Base-by-base conservation (phyloP, 768 basidiomycete species). In the Cytidiella melzeri region DNA sequence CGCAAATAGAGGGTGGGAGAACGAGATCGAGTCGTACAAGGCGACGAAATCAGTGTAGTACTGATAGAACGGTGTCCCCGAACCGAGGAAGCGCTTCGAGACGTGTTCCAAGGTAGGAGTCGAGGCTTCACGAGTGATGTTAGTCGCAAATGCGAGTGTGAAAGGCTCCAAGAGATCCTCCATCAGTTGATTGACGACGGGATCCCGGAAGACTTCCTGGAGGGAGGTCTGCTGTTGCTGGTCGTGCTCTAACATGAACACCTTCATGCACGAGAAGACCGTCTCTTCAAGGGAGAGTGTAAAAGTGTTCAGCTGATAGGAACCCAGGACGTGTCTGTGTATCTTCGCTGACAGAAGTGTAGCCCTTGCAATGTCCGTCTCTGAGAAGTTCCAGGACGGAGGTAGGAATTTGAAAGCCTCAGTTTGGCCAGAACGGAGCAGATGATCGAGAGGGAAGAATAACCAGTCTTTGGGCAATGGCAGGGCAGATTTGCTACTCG, bases 241-340 rank as follows among this genome's bases (percentile, higher is more conserved):
- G 1, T 79, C 90, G 61, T 95, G 89, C 64, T 98, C 94, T 24
- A 98, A 79, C 92, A 96, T 94, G 67, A 92, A 92, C 13, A 96
- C 80, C 55, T 89, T 90, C 90, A 96, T 94, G 55, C 92, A 86
- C 18, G 75, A 78, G 57, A 93, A 85, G 4, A 87, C 71, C 1
- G 75, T 67, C 54, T 84, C 79, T 45, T 80, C 79, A 39, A 77
- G 70, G 15, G 65, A 70, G 60, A 82, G 62, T 6, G 70, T 59
- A 12, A 78, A 75, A 20, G 58, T 52, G 1, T 47, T 53, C 28
- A 81, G 65, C 1, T 71, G 69, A 57, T 74, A 73, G 9, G 59
- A 61, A 13, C 59, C 54, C 26, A 84, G 58, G 4, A 77, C 63
- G 40, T 77, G 70, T 25, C 76, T 74, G 9, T 72, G 65, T 12